Evolutionary conservation across 768 basidiomycete genomes (phyloP), one percentile per base, ranked within the genome.

Genomic region (Kwoniella heveanensis): DNA sequence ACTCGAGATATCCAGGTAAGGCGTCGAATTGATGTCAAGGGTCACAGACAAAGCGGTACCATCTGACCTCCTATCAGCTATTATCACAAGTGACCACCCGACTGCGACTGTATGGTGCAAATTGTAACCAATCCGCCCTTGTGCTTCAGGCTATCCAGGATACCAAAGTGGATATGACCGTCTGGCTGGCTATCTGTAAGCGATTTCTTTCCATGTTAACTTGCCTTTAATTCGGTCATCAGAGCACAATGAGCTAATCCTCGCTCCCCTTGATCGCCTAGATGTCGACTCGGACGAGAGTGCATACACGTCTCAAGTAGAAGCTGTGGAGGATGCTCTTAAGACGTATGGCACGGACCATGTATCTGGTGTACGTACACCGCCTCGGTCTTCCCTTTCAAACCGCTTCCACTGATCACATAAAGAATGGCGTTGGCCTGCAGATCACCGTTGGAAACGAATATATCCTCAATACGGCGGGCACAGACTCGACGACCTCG

Each of bases 361-460:
- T 71, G 85, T 97, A 56, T 82, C 81, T 0, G 95, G 95, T 9
- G 78, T 79, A 46, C 72, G 70, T 59, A 12, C 27, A 24, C 19
- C 48, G 39, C 26, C 7, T 27, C n/a, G 47, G 7, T 2, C 26
- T 9, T 19, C 30, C 36, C 26, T 19, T 24, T 26, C 29, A 24
- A 2, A 60, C 27, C 10, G 15, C 27, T 49, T 1, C 57, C 32
- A 13, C 30, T 26, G n/a, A n/a, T 29, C 12, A 13, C 3, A 21
- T 1, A 19, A 8, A 22, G 9, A 51, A 50, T 66, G 29, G 1
- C 44, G 25, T 21, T 44, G 3, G 6, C 39, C 26, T 27, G 5
- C 54, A 76, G 74, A 73, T 97, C 39, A 93, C 89, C 3, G 93
- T 96, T 32, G 93, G 95, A 32, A 95, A 96, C 76, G 92, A 95